Evolutionary conservation across 129 eudicot genomes (phyloP).

Genomic region (Solidago caesia): DNA sequence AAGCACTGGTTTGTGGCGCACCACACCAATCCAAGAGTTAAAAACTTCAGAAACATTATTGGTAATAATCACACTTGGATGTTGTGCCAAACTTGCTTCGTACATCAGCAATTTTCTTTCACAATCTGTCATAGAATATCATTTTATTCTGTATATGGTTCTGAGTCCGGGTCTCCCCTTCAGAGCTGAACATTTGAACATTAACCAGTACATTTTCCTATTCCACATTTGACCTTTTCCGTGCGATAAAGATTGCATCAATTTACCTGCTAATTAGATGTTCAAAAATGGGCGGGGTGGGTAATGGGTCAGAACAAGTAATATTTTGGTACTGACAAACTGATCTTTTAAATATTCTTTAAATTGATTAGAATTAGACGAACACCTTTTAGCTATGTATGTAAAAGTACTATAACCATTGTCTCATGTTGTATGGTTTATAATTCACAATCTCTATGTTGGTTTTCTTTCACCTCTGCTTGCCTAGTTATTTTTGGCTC

Average conservation of each 20-base stretch:
- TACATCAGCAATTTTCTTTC: too few species aligned
- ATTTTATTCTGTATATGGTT: conserved; percentile 75
- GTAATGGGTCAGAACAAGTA: background rate
- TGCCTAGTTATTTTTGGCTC: conserved; percentile 5
- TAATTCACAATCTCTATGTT: background rate
- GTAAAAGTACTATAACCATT: background rate
- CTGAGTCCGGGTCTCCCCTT: conserved; percentile 88
- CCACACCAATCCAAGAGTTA: too few species aligned
- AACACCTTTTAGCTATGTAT: background rate
- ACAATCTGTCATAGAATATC: conserved; percentile 45
- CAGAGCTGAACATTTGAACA: conserved; percentile 39
- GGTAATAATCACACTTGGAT: too few species aligned
- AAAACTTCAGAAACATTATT: too few species aligned
- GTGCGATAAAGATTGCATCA: background rate
- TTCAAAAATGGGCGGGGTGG: background rate
- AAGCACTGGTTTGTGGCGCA: too few species aligned
- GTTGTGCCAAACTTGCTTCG: too few species aligned
- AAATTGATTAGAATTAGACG: background rate
- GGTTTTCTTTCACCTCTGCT: conserved; percentile 1
- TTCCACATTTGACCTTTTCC: background rate
- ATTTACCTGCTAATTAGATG: background rate
- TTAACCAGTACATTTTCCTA: conserved; percentile 38
- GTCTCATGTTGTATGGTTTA: conserved; percentile 7
- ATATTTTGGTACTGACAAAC: background rate
- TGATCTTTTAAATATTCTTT: background rate